phyloP scores from a whole-genome alignment of 768 basidiomycete genomes.

The Fomitopsis pulvina region DNA sequence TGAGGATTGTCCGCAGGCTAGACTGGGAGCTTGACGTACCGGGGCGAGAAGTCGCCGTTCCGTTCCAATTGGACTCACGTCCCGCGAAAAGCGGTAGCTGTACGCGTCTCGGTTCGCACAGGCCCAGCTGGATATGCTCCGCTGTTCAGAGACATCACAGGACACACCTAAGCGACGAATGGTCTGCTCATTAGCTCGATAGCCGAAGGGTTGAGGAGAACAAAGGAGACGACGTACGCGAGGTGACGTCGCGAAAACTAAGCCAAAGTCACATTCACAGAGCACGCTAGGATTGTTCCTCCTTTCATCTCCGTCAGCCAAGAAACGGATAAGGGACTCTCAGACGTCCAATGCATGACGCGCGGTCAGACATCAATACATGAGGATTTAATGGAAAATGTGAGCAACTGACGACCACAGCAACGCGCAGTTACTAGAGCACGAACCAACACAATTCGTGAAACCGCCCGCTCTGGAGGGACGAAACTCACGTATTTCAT shows the following conservation, averaged over 20 bases:
- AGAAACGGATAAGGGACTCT: background rate
- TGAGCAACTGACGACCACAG: too few relatives aligned
- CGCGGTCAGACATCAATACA: too few relatives aligned
- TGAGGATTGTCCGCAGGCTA: background rate
- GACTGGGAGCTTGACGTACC: background rate
- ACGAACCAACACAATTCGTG: too few relatives aligned
- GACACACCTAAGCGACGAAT: background rate
- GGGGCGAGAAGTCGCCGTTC: background rate
- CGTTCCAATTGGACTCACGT: background rate
- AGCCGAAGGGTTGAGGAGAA: too few relatives aligned
- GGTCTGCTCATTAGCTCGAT: background rate
- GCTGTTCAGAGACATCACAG: background rate
- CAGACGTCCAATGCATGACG: too few relatives aligned
- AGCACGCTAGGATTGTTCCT: too few relatives aligned
- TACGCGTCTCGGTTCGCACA: background rate
- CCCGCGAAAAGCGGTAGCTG: background rate
- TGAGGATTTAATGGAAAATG: too few relatives aligned
- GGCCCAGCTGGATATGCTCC: background rate
- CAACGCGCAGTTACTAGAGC: too few relatives aligned
- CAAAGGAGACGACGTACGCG: background rate
- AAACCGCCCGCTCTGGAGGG: too few relatives aligned
- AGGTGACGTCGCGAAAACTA: too few relatives aligned
- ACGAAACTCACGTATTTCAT: too few relatives aligned
- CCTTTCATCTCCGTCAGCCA: background rate
- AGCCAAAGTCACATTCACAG: too few relatives aligned